Evolutionary conservation across 257 asterid species (phyloP), one percentile per base, ranked within the genome.

Genomic region (Salvia splendens): DNA sequence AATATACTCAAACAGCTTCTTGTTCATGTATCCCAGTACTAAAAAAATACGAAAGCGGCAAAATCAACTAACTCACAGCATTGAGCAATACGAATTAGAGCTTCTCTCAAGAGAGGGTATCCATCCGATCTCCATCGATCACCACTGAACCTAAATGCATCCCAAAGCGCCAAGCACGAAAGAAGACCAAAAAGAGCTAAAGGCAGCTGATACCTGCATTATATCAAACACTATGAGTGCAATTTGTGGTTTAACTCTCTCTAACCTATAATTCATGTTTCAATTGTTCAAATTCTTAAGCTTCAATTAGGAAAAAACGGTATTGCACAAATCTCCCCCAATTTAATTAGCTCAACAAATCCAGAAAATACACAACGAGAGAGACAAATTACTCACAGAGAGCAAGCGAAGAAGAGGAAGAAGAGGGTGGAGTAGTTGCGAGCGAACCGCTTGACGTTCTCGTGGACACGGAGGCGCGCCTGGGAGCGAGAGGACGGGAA

Each of bases 401-500:
- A 84, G 70, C 97, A 93, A 12, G 92, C 96, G 48, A 86, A 85
- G 70, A 88, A 85, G 69, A 90, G 79, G 72, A 84, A 70, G 72
- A 82, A 71, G 56, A 93, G 91, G 9, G 80, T 72, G 47, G 96
- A 83, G 77, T 90, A 93, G 73, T 93, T 90, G 77, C 90, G 92
- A 15, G 95, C 89, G 58, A 73, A 91, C 62, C 99, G 95, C 74
- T 93, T 93, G 72, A 93, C 85, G 63, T 93, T 93, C 86, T 93
- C 97, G 52, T 90, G 96, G 73, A 86, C 89, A 20, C 99, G 86
- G 59, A 93, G 86, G 51, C 92, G 84, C 51, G 95, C 91, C 88
- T 93, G 99, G 16, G 83, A 83, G 11, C 92, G 84, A 15, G 96
- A 88, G 30, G 95, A 76, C 30, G 99, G 97, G 41, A 86, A 86